Evolutionary conservation across 331 rosid species (phyloP), one percentile per base, ranked within the genome.

Genomic region (Telfairia occidentalis): DNA sequence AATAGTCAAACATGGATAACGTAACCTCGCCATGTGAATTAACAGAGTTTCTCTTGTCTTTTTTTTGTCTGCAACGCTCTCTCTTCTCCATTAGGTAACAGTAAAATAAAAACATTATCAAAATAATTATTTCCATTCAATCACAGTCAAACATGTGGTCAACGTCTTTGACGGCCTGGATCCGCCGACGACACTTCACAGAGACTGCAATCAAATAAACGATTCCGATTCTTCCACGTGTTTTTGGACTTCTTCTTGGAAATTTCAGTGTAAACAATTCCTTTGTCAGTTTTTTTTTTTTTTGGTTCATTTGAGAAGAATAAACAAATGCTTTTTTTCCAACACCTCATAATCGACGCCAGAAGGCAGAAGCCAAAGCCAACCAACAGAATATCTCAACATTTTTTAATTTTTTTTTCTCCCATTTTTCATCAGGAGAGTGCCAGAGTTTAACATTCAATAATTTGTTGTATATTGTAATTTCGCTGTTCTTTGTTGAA

Each of bases 141-240:
- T 66, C 73, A 21, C 29, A 40, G 50, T 12, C 30, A 66, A 40
- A 40, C 73, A 66, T 52, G 73, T 66, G 32, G 73, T 66, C 52
- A 23, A 38, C 53, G 4, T 5, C 15, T 38, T 66, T 40, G 45
- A 63, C 48, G 71, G 71, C 35, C 71, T 15, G 9, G 71, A 63
- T 63, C 46, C 67, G 42, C 42, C 46, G 35, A 18, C 10, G 71
- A 28, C 71, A 60, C 42, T 15, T 60, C 40, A 59, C 45, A n/a
- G 46, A n/a, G 24, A 35, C 3, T 7, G 9, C 3, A 2, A 63
- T 35, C 72, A 19, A 21, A 11, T 65, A 9, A 19, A 13, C 74
- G 55, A 69, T 2, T 43, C 38, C 15, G 0, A 69, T 24, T 23
- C 74, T 43, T 28, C 55, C 74, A 69, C 74, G 74, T 43, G 55